Percentiles rank a stretch among this genome's conserved stretches.
Conservation (phyloP, 1,284 basidiomycete species). For the Tilletia walkeri region DNA sequence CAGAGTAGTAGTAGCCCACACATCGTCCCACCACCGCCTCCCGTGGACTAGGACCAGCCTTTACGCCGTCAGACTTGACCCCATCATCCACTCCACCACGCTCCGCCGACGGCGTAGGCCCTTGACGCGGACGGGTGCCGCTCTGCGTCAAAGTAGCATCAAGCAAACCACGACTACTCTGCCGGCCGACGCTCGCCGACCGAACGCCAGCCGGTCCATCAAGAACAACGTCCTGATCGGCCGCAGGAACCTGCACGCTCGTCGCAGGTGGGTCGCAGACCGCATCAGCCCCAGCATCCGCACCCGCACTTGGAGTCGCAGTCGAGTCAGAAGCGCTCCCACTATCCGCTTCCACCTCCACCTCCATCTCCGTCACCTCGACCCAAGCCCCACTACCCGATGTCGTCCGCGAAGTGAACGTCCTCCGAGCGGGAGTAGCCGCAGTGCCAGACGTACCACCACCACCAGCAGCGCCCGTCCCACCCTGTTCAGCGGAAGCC, state of each 20-base stretch:
- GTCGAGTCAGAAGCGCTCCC: not conserved
- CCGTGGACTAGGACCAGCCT: not conserved
- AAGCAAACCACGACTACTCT: not conserved
- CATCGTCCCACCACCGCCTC: conserved; percentile 59
- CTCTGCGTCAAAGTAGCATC: not conserved
- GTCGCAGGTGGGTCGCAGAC: not conserved
- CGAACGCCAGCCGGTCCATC: too few relatives aligned
- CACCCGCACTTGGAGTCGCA: not conserved
- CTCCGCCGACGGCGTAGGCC: not conserved
- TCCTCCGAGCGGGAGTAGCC: not conserved
- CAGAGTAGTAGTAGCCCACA: conserved; percentile 90
- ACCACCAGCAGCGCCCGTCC: not conserved
- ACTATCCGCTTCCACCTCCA: not conserved
- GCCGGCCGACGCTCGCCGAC: not conserved
- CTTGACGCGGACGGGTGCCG: not conserved
- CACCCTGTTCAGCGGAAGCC: not conserved
- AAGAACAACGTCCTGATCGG: too few relatives aligned
- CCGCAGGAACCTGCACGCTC: not conserved
- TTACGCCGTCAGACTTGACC: not conserved
- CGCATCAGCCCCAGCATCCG: not conserved
- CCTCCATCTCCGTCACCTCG: conserved; percentile 14
- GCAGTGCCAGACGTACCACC: not conserved
- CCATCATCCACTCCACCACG: not conserved
- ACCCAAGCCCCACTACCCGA: not conserved
- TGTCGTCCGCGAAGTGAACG: not conserved